A percentile compares a stretch with the other conserved stretches of the same genome.
Conservation (phyloP, 1,284 basidiomycete genomes). For the Ustilago cynodontis region DNA sequence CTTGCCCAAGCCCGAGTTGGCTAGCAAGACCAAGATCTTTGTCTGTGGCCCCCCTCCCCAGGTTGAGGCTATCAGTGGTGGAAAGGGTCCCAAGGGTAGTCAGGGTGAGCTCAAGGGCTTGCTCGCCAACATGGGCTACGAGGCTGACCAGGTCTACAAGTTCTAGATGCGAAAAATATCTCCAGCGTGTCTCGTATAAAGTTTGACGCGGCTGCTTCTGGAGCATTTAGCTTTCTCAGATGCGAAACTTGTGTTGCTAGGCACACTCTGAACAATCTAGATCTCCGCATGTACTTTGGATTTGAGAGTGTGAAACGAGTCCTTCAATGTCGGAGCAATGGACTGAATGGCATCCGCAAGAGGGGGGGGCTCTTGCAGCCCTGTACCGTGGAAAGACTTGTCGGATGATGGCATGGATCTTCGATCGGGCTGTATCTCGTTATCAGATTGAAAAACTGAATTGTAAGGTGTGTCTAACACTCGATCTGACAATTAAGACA, state of each 20-base stretch:
- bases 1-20: conserved; percentile 76
- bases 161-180: conserved; percentile 38
- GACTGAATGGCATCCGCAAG: too few species aligned
- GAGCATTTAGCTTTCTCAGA: neutral
- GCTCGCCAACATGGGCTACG: conserved; percentile 65
- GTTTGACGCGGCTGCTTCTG: neutral
- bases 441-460: neutral
- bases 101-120: conserved; percentile 68
- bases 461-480: too few species aligned
- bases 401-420: neutral
- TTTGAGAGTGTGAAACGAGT: too few species aligned
- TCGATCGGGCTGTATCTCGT: neutral
- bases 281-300: neutral
- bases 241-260: neutral
- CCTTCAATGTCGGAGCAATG: too few species aligned
- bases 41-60: conserved; percentile 77
- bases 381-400: too few species aligned
- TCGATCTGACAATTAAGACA: too few species aligned
- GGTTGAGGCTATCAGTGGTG: conserved; percentile 65
- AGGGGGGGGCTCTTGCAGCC: too few species aligned
- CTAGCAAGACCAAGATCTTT: conserved; percentile 87
- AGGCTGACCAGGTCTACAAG: conserved; percentile 66
- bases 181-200: neutral
- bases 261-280: conserved; percentile 9
- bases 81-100: conserved; percentile 64